phyloP scores from a whole-genome alignment of 306 rosid genomes.

The Fragaria vesca region DNA sequence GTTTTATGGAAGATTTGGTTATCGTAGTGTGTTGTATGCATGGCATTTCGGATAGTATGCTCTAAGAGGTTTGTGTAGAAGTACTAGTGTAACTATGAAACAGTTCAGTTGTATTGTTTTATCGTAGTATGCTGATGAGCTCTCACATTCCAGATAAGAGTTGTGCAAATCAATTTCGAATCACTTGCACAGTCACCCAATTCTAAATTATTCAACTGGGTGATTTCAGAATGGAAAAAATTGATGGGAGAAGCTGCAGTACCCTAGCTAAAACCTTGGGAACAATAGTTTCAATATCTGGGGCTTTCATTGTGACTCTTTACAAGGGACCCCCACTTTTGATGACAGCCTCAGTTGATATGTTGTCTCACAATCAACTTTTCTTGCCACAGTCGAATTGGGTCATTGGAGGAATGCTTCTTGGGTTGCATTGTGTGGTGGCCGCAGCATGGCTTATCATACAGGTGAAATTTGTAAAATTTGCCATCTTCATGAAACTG shows the following conservation, averaged over 20 bases:
- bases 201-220: slow-evolving; percentile 27
- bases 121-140: not conserved
- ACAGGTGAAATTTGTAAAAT: slow-evolving; percentile 47
- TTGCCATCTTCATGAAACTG: not conserved
- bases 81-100: not conserved
- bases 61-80: not conserved
- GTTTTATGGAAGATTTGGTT: not conserved
- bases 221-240: slow-evolving; percentile 67
- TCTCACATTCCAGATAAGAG: slow-evolving; percentile 2
- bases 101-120: not conserved
- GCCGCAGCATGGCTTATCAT: slow-evolving; percentile 48
- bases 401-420: slow-evolving; percentile 62
- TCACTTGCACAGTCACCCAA: not conserved
- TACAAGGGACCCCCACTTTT: slow-evolving; percentile 75
- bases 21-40: not conserved
- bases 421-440: slow-evolving; percentile 52
- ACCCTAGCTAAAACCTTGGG: slow-evolving; percentile 66
- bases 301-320: slow-evolving; percentile 75
- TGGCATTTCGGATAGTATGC: not conserved
- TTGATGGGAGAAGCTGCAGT: slow-evolving; percentile 55
- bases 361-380: slow-evolving; percentile 34
- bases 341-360: slow-evolving; percentile 31
- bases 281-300: slow-evolving; percentile 62
- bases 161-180: slow-evolving; percentile 1
- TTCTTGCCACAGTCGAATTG: slow-evolving; percentile 51